Evolutionary conservation across 495 filamentous ascomycete genomes (phyloP), one percentile per base, ranked within the genome.

Genomic region (Hypoxylon fragiforme): DNA sequence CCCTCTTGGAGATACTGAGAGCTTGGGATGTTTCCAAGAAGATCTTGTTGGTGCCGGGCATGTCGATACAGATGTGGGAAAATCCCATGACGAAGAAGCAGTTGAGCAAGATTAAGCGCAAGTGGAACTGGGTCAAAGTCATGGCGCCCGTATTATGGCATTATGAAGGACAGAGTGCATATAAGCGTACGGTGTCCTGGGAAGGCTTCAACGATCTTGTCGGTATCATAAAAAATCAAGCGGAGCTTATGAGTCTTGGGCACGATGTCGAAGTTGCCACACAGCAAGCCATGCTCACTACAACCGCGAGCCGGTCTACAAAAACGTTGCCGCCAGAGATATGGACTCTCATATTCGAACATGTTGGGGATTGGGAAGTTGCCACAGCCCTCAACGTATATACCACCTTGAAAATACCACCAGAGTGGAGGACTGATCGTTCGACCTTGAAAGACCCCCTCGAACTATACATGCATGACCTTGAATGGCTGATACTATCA

Each of bases 311-410:
- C 16, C 65, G 46, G 43, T 59, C 61, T 38, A 65, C 55, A 3
- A 67, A 53, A 34, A 62, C 44, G 13, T 73, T 97, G 0, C 92
- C 92, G 0, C 82, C 87, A 0, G 92, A 97, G 68, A 77, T 97
- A 18, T 96, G 92, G 91, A 82, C 87, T 20, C 86, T 89, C 38
- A 86, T 97, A 18, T 84, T 97, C 34, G 86, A 94, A 58, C 84
- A 85, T 56, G 78, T 90, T 12, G 82, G 82, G 12, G 92, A 97
- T 65, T 97, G 92, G 92, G 92, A 96, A 70, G 77, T 91, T 2
- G 86, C 92, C 12, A 86, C 81, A 41, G 85, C 88, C 1, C 78
- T 97, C 9, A 85, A 89, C 44, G 77, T 97, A 34, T 89, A 86
- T 57, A 88, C 89, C 3, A 90, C 77, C 36, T 72, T 96, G 5